Base-by-base conservation (phyloP, 1,284 basidiomycete genomes). In the Rhodotorula sp. region DNA sequence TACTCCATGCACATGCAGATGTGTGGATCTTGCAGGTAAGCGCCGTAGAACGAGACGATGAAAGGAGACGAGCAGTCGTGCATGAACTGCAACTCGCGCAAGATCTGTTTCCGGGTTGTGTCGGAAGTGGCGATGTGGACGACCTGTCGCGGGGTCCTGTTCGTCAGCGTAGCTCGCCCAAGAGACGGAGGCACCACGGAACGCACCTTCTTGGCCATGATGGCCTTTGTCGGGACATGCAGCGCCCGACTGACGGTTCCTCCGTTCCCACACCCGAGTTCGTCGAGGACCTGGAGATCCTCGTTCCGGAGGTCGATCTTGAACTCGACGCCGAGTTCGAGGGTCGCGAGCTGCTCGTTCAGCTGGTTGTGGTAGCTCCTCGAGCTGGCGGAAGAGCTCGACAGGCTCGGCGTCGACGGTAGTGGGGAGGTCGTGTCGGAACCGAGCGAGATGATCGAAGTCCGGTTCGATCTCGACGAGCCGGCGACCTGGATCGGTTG, bases 1-100 rank as follows among this genome's bases (percentile, higher is more conserved):
- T 85, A 92, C 80, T 99, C 96, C 90, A 99, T 98, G 82, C 95
- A 98, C 76, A 99, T 95, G 82, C 94, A 97, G 79, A 99, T 96
- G 78, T 98, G 97, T 18, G 96, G 94, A 80, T 99, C 96, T 18
- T 90, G 89, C 58, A 97, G 85, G 84, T 93, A 99, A 43, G 97
- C 96, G 73, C 97, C 96, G 80, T 91, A 97, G 84, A 96, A 98
- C 3, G 91, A 93, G 78, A 99, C 91, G 80, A 99, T 99, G 83
- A 93, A 92, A 34, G 87, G 87, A 5, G 92, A 97, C 21, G 90
- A 86, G 83, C 97, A 99, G 81, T 97, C 92, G 82, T 97, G 93
- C 91, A 99, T 92, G 83, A 99, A 98, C 80, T 99, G 95, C 68
- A 99, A 85, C 80, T 99, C 96, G 69, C 96, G 90, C 39, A 99